These are phyloP conservation scores for Aureobasidium sp. DNA, from an alignment of 2,329 filamentous ascomycete species.

Conservation along the genomic window DNA sequence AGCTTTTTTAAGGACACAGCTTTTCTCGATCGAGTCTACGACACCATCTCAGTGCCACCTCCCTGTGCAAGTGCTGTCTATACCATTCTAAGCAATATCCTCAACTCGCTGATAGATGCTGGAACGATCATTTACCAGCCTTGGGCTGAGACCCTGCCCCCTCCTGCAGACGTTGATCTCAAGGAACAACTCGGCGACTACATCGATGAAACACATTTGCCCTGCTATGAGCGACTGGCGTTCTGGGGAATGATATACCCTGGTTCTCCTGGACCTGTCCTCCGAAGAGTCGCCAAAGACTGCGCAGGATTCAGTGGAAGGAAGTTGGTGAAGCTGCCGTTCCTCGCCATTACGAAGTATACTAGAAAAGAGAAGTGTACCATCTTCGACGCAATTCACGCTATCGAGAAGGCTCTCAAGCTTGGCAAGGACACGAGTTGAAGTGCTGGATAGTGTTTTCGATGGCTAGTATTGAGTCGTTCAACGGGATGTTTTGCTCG, in stretches of 20 bases:
- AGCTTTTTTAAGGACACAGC: conserved; percentile 27
- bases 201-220: conserved; percentile 15
- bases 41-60: conserved; percentile 36
- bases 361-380: conserved; percentile 26
- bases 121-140: conserved; percentile 23
- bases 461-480: neutral
- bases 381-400: conserved; percentile 30
- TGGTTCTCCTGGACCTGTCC: conserved; percentile 20
- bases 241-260: conserved; percentile 16
- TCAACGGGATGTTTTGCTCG: neutral
- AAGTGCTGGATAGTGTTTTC: neutral
- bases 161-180: neutral
- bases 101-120: conserved; percentile 36
- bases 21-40: conserved; percentile 42
- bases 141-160: neutral
- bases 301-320: conserved; percentile 35
- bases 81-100: conserved; percentile 39
- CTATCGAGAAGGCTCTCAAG: conserved; percentile 21
- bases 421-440: neutral
- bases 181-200: neutral
- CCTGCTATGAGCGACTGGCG: conserved; percentile 24
- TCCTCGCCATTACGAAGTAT: conserved; percentile 33
- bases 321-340: conserved; percentile 33
- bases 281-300: conserved; percentile 26
- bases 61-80: conserved; percentile 35